Base-by-base conservation (phyloP, 2,329 filamentous ascomycete genomes). In the Plectosphaerella cucumerina region DNA sequence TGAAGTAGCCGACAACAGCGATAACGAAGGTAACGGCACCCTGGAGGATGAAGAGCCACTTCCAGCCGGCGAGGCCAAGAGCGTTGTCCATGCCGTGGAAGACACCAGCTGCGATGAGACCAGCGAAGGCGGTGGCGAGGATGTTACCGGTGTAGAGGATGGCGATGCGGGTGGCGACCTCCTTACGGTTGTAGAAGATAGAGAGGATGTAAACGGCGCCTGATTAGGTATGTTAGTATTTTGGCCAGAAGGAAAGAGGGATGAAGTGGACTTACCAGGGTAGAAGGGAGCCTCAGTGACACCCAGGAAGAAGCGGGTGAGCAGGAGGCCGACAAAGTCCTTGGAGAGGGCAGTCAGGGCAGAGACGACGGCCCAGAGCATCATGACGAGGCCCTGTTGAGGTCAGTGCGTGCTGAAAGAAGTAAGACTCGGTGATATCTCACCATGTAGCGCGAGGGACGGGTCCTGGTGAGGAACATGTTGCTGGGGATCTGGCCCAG, bases 71-170 rank as follows among this genome's bases (percentile, higher is more conserved):
- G 11, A 72, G 53, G 1, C 70, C 69, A 22, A 50, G 55, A 3
- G 54, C 56, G n/a, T 64, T 62, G 48, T 72, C 69, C 69, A 87
- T 76, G 37, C 80, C 77, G 17, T 70, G 68, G 0, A 81, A 83
- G 46, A 90, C 85, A 6, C 83, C 78, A 1, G 81, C 81, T 2
- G 81, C 78, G 20, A 86, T 72, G n/a, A 85, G 69, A 1, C 84
- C 86, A 0, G 83, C 84, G 59, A 89, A 88, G 0, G 85, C 85
- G 1, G 84, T 84, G 1, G 82, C 84, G 6, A 89, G 75, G 11
- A 89, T 70, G 6, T 82, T 82, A 0, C 84, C 86, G 0, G 82
- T 81, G 51, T 77, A 71, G 1, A 71, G 71, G 9, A 85, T 72
- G 11, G 81, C 80, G 20, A 82, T 85, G 15, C 84, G 73, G n/a